Evolutionary conservation across 331 rosid species (phyloP), one percentile per base, ranked within the genome.

Genomic region (Prunus yedoensis): DNA sequence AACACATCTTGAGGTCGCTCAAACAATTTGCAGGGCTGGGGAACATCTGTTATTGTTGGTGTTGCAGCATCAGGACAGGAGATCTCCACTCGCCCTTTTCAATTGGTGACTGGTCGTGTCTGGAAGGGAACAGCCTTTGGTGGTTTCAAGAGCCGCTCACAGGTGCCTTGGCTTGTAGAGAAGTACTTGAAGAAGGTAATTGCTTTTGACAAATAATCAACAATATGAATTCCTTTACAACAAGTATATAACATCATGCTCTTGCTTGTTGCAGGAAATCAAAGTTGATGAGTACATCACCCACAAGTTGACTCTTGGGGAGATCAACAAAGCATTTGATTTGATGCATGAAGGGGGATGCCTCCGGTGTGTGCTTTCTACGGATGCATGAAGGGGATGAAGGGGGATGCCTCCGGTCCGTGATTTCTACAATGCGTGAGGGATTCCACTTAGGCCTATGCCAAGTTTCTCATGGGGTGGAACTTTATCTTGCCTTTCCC

Each of bases 51-150:
- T 62, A 92, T 94, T 75, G 97, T 94, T 25, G 99, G 99, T 46
- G 99, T 94, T 73, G 97, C 99, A n/a, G 96, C 91, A 77, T 89
- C 97, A 2, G 97, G 96, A 58, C 92, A 94, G 75, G 99, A 94
- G 82, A 92, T 94, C 80, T 88, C 93, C 20, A 94, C 99, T 35
- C 85, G 96, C 12, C 99, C 99, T 1, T 94, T 94, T 74, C 99
- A 94, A 87, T 75, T 94, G 86, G 99, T 94, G 83, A 94, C 99
- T 1, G 97, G 97, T 35, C 98, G 98, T 52, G 95, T 90, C 61
- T 92, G 99, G 99, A 94, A 94, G 71, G 99, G 99, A 88, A 94
- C 99, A 41, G 95, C 97, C 79, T 94, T 94, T 82, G 97, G 96
- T 66, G 99, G 99, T 58, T 92, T 94, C 83, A 94, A 94, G 89